phyloP scores from a whole-genome alignment of 75 land plant genomes.

The Adiantum capillusveneris region DNA sequence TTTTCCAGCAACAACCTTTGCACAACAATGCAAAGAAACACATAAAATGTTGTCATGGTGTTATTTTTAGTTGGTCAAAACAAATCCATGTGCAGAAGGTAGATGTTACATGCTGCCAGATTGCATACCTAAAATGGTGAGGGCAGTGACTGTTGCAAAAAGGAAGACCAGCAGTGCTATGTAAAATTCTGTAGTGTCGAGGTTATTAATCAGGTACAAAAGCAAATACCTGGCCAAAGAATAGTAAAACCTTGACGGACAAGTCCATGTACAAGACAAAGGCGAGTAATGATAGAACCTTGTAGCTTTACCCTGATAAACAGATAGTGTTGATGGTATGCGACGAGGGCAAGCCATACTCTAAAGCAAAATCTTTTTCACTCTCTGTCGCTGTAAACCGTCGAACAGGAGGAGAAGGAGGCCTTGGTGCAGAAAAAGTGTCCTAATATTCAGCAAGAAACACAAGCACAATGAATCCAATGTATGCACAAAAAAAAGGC shows the following conservation, averaged over 20 bases:
- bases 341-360: constrained; percentile 97
- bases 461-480: no score
- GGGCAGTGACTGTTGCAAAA: background rate
- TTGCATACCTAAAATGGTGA: constrained; percentile 2
- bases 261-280: background rate
- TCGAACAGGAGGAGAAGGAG: constrained; percentile 85
- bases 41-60: no score
- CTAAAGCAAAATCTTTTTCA: constrained; percentile 76
- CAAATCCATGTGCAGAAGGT: no score
- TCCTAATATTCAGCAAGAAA: no score
- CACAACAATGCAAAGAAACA: no score
- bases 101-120: no score
- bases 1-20: no score
- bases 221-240: constrained; percentile 6
- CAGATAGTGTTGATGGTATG: constrained; percentile 95
- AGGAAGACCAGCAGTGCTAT: background rate
- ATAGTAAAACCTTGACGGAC: background rate
- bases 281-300: background rate
- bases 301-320: constrained; percentile 55
- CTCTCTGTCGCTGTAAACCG: constrained; percentile 58
- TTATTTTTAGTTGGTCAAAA: no score
- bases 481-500: no score
- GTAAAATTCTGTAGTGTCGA: background rate
- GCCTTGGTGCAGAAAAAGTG: constrained; percentile 90
- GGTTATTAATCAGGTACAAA: background rate